These are phyloP conservation scores for Aegle marmelos DNA, from an alignment of 345 rosid genomes.

Conservation along the genomic window DNA sequence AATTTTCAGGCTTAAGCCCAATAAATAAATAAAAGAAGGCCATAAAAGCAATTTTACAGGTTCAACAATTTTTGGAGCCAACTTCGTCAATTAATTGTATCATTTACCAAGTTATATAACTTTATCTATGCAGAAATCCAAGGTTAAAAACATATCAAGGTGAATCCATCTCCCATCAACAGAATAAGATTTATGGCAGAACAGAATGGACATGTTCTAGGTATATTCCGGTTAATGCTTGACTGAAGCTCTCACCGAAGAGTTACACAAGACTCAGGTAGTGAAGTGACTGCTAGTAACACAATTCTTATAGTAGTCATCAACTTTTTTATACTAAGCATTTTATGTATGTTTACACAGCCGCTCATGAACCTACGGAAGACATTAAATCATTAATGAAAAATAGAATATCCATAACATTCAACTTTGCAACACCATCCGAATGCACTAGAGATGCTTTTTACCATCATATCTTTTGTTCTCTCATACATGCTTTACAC, in stretches of 20 bases:
- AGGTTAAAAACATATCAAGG: background rate
- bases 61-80: background rate
- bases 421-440: background rate
- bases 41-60: background rate
- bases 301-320: background rate
- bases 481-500: background rate
- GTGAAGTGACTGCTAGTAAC: background rate
- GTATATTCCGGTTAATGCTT: background rate
- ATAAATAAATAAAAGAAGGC: background rate
- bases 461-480: background rate
- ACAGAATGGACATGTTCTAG: background rate
- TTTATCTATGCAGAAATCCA: background rate
- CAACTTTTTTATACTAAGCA: background rate
- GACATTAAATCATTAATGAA: background rate
- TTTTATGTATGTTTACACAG: background rate
- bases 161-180: background rate
- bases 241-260: background rate
- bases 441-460: background rate
- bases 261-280: background rate
- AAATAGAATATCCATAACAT: background rate
- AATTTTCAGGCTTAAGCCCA: background rate
- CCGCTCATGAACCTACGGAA: background rate
- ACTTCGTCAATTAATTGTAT: background rate
- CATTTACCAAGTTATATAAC: background rate
- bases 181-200: background rate